These are phyloP conservation scores for Leccinum brunneo-olivaceum DNA, from an alignment of 1,284 basidiomycete species.

Conservation along the genomic window DNA sequence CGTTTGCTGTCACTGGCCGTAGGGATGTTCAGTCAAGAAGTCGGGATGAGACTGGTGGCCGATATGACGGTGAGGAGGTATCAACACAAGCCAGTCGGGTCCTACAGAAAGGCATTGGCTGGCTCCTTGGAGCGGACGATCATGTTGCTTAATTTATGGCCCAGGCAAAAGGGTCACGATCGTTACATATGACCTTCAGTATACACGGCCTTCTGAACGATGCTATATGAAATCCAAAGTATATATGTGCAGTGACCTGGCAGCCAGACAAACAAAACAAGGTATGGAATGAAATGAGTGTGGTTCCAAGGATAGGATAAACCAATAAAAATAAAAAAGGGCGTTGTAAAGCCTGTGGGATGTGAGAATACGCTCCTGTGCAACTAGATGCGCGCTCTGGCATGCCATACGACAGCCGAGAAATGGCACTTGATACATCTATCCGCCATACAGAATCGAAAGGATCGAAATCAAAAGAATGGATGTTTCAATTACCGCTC, in stretches of 20 bases:
- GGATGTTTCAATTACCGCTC: conserved; percentile 35
- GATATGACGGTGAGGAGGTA: conserved; percentile 51
- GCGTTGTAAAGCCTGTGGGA: neutral
- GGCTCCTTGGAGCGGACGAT: conserved; percentile 81
- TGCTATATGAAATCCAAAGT: conserved; percentile 20
- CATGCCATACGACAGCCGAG: conserved; percentile 12
- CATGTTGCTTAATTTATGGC: conserved; percentile 16
- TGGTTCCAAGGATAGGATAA: conserved; percentile 14
- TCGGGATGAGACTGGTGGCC: conserved; percentile 34
- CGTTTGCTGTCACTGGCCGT: conserved; percentile 48
- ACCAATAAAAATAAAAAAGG: conserved; percentile 22
- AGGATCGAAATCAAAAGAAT: conserved; percentile 8
- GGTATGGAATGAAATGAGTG: neutral
- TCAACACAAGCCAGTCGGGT: conserved; percentile 66
- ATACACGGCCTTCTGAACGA: conserved; percentile 16
- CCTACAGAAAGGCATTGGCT: conserved; percentile 77
- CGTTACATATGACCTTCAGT: conserved; percentile 15
- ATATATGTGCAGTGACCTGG: conserved; percentile 25
- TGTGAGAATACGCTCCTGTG: conserved; percentile 8
- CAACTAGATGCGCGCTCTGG: conserved; percentile 11
- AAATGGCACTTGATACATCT: conserved; percentile 11
- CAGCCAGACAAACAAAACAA: conserved; percentile 26
- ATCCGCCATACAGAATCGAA: conserved; percentile 16
- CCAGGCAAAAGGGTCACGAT: conserved; percentile 2
- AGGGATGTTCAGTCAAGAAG: conserved; percentile 39